Conservation (phyloP, 768 basidiomycete genomes). For the Podaxis sp. region DNA sequence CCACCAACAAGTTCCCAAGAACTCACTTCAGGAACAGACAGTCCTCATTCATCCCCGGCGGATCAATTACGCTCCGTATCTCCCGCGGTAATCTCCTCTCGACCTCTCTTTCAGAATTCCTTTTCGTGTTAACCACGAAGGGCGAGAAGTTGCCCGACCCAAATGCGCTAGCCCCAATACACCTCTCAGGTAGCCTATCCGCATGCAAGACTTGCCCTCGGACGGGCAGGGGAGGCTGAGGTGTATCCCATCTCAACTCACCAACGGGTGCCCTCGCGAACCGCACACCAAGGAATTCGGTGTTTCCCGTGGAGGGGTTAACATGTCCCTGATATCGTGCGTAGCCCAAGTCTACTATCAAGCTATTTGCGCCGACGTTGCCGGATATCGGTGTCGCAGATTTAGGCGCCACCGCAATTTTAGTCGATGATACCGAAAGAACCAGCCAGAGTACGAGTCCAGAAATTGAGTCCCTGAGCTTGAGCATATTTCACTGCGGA, state of each 20-base stretch:
- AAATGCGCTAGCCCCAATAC: not conserved
- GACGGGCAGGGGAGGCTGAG: not conserved
- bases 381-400: too few species aligned
- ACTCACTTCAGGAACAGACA: slow-evolving; percentile 40
- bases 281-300: slow-evolving; percentile 41
- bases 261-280: slow-evolving; percentile 51
- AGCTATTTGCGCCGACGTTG: not conserved
- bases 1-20: slow-evolving; percentile 15
- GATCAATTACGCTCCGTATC: not conserved
- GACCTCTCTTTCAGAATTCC: not conserved
- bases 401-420: not conserved
- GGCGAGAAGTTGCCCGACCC: not conserved
- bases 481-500: too few species aligned
- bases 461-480: not conserved
- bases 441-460: not conserved
- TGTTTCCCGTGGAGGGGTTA: slow-evolving; percentile 32
- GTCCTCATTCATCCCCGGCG: slow-evolving; percentile 29
- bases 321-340: slow-evolving; percentile 41
- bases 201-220: not conserved
- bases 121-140: not conserved
- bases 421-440: not conserved
- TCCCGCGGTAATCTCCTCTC: not conserved
- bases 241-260: not conserved
- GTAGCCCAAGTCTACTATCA: slow-evolving; percentile 37
- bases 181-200: not conserved